phyloP scores from a whole-genome alignment of 106 monocot species.

The Acorus calamus region DNA sequence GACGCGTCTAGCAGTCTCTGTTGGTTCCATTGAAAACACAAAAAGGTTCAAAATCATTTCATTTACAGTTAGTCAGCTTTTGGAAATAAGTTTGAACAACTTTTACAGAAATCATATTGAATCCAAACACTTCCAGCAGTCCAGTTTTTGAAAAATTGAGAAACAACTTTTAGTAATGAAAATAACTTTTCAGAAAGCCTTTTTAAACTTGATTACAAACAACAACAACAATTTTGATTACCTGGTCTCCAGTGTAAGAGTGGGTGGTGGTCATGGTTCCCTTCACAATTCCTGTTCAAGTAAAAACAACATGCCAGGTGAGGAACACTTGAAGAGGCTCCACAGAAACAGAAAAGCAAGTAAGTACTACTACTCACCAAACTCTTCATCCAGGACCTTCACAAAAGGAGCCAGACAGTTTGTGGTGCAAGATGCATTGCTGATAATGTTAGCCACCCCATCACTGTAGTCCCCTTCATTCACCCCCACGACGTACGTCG shows the following conservation, averaged over 20 bases:
- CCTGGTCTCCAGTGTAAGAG: constrained; percentile 98
- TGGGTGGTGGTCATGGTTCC: constrained; percentile 99
- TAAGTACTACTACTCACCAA: constrained; percentile 32
- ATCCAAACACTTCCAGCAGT: too few relatives aligned
- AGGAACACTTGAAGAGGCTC: background rate
- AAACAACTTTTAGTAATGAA: too few relatives aligned
- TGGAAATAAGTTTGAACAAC: too few relatives aligned
- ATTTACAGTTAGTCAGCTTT: too few relatives aligned
- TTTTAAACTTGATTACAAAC: too few relatives aligned
- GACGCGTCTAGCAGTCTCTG: constrained; percentile 94
- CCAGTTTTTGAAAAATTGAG: too few relatives aligned
- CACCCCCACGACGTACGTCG: constrained; percentile 89
- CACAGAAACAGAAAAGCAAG: background rate
- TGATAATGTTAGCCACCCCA: constrained; percentile 74
- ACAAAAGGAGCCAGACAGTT: constrained; percentile 97
- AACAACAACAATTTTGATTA: background rate
- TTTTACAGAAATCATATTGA: too few relatives aligned
- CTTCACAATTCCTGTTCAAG: constrained; percentile 79
- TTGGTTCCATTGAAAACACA: background rate
- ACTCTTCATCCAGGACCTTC: constrained; percentile 90
- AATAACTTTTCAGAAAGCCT: too few relatives aligned
- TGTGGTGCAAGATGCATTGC: constrained; percentile 98
- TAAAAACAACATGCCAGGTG: background rate
- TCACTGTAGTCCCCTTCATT: constrained; percentile 86
- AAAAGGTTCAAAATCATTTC: too few relatives aligned